Percentiles rank a stretch among this genome's conserved stretches.
phyloP scores from a whole-genome alignment of 176 grass and related monocot species.

The Eleusine indica region DNA sequence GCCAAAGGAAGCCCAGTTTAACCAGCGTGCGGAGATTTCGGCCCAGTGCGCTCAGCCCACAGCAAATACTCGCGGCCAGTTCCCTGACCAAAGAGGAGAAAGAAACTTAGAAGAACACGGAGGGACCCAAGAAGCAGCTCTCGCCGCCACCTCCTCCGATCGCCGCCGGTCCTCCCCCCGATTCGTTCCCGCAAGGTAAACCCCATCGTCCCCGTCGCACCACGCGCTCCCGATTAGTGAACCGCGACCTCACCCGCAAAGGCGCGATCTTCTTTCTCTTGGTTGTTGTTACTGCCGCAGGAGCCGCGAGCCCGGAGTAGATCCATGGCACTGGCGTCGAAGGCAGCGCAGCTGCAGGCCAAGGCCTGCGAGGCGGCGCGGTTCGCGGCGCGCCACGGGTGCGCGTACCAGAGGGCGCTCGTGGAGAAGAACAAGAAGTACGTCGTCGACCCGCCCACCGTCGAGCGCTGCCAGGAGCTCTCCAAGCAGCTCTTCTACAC shows the following conservation, averaged over 20 bases:
- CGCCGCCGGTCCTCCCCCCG: constrained; percentile 26
- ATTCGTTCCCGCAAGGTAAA: not conserved
- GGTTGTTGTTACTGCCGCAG: not conserved
- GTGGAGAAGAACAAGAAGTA: constrained; percentile 85
- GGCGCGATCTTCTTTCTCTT: not conserved
- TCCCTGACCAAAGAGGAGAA: not conserved
- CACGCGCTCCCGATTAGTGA: not conserved
- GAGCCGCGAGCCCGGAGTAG: constrained; percentile 26
- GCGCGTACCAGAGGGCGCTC: constrained; percentile 64
- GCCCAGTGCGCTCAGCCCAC: not conserved
- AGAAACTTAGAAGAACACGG: too few relatives aligned
- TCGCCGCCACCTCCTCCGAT: constrained; percentile 9
- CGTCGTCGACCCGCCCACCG: constrained; percentile 59
- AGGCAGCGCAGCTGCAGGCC: constrained; percentile 70
- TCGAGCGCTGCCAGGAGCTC: constrained; percentile 90
- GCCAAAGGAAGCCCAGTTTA: not conserved
- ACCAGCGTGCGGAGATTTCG: not conserved
- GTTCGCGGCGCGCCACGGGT: constrained; percentile 66
- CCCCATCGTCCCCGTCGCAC: not conserved
- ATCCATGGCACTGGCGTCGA: constrained; percentile 71
- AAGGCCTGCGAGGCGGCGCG: constrained; percentile 75
- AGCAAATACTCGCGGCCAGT: not conserved
- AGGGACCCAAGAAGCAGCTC: not conserved
- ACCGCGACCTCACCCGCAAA: constrained; percentile 5
- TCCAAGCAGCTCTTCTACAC: constrained; percentile 98